Evolutionary conservation across 768 basidiomycete species (phyloP).

Genomic region (Rhizopogon sp.): DNA sequence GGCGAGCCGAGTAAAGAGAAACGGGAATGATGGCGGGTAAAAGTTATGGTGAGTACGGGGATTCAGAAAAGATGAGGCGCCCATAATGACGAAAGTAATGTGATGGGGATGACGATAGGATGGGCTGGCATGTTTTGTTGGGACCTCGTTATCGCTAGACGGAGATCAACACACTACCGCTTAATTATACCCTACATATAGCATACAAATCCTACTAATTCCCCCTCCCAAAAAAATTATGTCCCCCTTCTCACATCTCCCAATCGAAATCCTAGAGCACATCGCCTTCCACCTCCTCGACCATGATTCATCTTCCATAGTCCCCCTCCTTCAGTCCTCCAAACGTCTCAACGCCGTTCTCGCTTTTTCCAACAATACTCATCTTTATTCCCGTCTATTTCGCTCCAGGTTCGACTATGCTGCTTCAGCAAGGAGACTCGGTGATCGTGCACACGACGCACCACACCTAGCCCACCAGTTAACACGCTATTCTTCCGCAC

Average conservation of each 20-base stretch:
- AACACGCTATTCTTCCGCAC: conserved; percentile 29
- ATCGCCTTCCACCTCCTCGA: conserved; percentile 43
- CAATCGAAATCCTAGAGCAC: conserved; percentile 41
- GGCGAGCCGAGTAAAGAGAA: background rate
- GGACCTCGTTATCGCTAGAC: background rate
- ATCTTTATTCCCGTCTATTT: conserved; percentile 53
- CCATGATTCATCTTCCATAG: background rate
- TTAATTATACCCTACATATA: conserved; percentile 10
- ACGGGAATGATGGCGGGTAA: no score
- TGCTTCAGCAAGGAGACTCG: conserved; percentile 49
- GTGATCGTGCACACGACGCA: conserved; percentile 32
- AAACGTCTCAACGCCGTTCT: conserved; percentile 34
- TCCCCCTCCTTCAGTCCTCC: conserved; percentile 43
- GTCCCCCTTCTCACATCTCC: conserved; percentile 27
- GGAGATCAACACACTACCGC: conserved; percentile 5
- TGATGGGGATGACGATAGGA: no score
- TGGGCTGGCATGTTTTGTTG: no score
- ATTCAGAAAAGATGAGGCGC: no score
- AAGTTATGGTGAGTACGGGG: no score
- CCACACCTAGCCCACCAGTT: conserved; percentile 34
- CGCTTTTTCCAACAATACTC: conserved; percentile 11
- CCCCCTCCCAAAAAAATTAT: conserved; percentile 7
- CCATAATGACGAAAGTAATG: no score
- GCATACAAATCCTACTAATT: background rate
- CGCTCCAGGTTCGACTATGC: conserved; percentile 49